Conservation (phyloP, 2,329 filamentous ascomycete species). For the Thelonectria rubi region DNA sequence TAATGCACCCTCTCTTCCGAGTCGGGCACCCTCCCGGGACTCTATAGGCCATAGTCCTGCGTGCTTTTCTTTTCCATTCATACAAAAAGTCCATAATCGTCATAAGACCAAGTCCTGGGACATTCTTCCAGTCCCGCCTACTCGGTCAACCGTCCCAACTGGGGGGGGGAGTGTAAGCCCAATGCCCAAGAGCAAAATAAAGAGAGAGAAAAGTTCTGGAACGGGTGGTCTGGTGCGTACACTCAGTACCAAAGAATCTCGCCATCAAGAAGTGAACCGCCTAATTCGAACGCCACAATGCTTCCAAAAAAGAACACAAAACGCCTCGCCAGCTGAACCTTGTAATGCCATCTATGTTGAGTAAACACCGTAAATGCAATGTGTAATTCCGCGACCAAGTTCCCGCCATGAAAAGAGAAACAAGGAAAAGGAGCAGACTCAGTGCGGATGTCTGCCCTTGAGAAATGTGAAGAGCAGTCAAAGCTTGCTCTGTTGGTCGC, state of each 20-base stretch:
- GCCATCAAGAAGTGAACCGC: conserved; percentile 24
- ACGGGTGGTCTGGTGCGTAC: conserved; percentile 37
- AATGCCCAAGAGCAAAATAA: conserved; percentile 18
- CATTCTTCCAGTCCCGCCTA: conserved; percentile 22
- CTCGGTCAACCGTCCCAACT: conserved; percentile 25
- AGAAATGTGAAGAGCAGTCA: not conserved
- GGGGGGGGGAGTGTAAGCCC: conserved; percentile 32
- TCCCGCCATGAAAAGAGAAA: conserved; percentile 11
- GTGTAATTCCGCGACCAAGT: not conserved
- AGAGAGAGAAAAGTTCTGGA: conserved; percentile 11
- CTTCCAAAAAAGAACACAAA: conserved; percentile 23
- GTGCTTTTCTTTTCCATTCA: conserved; percentile 33
- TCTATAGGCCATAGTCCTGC: conserved; percentile 26
- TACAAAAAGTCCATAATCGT: conserved; percentile 34
- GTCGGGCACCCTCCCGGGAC: conserved; percentile 28
- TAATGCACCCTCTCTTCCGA: conserved; percentile 20
- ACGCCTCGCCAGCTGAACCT: conserved; percentile 38
- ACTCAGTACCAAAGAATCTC: conserved; percentile 38
- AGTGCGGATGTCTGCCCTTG: not conserved
- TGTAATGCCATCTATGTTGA: conserved; percentile 29
- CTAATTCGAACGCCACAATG: conserved; percentile 21
- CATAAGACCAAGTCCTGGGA: conserved; percentile 29
- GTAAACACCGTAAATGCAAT: conserved; percentile 32
- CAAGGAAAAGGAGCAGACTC: conserved; percentile 11
- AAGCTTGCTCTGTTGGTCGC: not conserved